Percentiles rank a stretch among this genome's conserved stretches.
Evolutionary conservation across 192 early-diverging fungal genomes (phyloP).

Genomic region (Gonapodya sp.): DNA sequence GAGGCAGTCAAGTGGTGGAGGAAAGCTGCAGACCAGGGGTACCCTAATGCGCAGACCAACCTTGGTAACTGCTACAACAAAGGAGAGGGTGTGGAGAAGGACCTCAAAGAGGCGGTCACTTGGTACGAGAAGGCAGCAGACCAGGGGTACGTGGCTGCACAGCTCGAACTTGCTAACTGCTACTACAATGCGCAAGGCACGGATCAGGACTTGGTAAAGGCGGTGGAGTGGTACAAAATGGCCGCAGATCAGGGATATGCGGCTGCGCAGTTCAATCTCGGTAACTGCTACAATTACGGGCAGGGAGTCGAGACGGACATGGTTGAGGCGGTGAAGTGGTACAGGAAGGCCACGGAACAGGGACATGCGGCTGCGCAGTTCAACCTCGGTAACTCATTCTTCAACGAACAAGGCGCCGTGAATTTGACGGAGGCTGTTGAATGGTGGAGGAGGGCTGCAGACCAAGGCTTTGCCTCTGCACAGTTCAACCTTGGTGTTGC

Average conservation of each 20-base stretch:
- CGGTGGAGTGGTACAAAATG: slow-evolving; percentile 32
- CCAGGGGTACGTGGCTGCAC: slow-evolving; percentile 38
- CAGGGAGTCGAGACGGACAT: slow-evolving; percentile 35
- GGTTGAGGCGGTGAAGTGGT: slow-evolving; percentile 29
- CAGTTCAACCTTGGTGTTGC: slow-evolving; percentile 41
- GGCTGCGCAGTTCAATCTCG: slow-evolving; percentile 38
- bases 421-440: slow-evolving; percentile 27
- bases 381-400: slow-evolving; percentile 37
- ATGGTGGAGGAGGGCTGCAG: slow-evolving; percentile 32
- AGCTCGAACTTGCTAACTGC: slow-evolving; percentile 43
- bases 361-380: slow-evolving; percentile 37
- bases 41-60: background rate
- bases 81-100: slow-evolving; percentile 4
- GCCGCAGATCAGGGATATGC: slow-evolving; percentile 33
- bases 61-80: background rate
- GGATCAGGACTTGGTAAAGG: slow-evolving; percentile 27
- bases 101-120: slow-evolving; percentile 24
- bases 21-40: background rate
- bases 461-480: slow-evolving; percentile 37
- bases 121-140: slow-evolving; percentile 32
- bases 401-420: slow-evolving; percentile 26
- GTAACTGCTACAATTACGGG: slow-evolving; percentile 42
- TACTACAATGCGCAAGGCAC: slow-evolving; percentile 43
- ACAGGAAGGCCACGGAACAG: slow-evolving; percentile 29
- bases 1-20: background rate